phyloP scores from a whole-genome alignment of 2,329 filamentous ascomycete genomes.

The Periglandula ipomoeae region DNA sequence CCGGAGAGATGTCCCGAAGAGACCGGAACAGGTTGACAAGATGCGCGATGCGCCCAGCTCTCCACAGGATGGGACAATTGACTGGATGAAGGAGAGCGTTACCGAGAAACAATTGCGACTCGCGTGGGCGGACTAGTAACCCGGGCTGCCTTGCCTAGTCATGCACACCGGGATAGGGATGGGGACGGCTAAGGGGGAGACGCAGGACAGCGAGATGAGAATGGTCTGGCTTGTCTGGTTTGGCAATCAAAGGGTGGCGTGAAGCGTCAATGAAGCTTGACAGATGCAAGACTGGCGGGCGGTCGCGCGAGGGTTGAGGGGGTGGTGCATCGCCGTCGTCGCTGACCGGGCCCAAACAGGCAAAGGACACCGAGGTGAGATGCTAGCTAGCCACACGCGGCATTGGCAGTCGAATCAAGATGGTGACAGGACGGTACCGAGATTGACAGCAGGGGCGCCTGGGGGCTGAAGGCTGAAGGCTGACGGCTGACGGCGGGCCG shows the following conservation, averaged over 20 bases:
- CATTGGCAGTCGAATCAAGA: neutral
- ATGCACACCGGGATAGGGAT: neutral
- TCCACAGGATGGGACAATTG: neutral
- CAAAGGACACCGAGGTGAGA: conserved; percentile 1
- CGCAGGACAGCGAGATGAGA: neutral
- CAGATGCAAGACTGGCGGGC: neutral
- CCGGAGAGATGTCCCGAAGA: neutral
- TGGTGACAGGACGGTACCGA: neutral
- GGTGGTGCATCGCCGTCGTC: neutral
- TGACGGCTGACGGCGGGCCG: too few relatives aligned
- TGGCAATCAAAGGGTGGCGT: neutral
- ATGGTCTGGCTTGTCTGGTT: neutral
- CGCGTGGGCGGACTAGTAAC: neutral
- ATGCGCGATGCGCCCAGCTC: neutral
- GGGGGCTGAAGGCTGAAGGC: too few relatives aligned
- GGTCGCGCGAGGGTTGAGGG: neutral
- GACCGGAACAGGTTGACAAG: neutral
- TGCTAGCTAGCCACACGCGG: neutral
- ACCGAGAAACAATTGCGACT: neutral
- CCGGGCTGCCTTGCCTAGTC: neutral
- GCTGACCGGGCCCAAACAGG: neutral
- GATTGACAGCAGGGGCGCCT: neutral
- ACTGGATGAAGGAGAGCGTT: neutral
- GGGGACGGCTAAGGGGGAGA: too few relatives aligned
- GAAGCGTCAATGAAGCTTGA: neutral